Evolutionary conservation across 768 basidiomycete species (phyloP), one percentile per base, ranked within the genome.

Genomic region (Calvatia gigantea): DNA sequence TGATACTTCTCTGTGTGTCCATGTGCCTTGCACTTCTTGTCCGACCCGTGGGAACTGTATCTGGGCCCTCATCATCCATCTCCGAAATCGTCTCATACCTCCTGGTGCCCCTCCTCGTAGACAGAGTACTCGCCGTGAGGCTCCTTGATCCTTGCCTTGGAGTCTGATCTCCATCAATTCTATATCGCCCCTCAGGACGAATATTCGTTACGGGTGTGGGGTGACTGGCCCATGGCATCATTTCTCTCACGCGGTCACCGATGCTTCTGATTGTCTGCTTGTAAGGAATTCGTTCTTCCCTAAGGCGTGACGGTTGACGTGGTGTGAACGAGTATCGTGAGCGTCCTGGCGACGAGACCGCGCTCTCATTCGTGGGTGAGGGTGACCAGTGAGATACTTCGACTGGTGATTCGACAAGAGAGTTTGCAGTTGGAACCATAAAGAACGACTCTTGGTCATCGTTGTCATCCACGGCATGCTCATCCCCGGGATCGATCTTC

Each of bases 401-500:
- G 25, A 25, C 21, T 1, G 54, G 47, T 15, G 54, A 56, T 0
- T 50, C 29, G 41, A 59, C 31, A 21, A 58, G 12, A 33, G 37
- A 33, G 27, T n/a, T 19, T 17, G 56, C n/a, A 25, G 27, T 35
- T 42, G 42, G 33, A 2, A 57, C 44, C 19, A 58, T 48, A 6
- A 46, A 46, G 27, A 59, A 57, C 6, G 59, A 55, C 31, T 64
- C 60, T 11, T 56, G 59, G 15, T 9, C 15, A 1, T 45, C 33
- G 14, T 35, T 35, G 6, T 46, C 53, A 12, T 31, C 43, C 15
- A 23, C 14, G 32, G n/a, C 42, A 2, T n/a, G 31, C 19, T 35
- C 42, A 25, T 42, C 54, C 8, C 54, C 14, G 9, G 19, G 49
- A 53, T 67, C 66, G 32, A 67, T 66, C 5, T 44, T 49, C 50